Conservation (phyloP, 352 stramenopile genomes). For the Salisapilia sapeloensis region DNA sequence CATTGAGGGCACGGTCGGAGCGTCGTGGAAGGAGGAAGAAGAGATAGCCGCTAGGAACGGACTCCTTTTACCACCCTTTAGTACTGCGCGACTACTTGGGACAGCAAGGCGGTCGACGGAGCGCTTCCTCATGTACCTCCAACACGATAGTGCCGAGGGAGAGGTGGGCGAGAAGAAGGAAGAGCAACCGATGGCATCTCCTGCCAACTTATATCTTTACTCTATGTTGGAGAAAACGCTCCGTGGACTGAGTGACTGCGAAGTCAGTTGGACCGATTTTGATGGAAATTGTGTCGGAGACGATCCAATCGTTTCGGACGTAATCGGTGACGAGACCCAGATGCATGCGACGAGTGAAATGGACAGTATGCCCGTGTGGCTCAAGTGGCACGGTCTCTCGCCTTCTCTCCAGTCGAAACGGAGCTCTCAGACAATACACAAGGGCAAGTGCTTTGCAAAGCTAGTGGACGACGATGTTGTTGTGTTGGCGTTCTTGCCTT, state of each 20-base stretch:
- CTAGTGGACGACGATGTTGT: constrained; percentile 50
- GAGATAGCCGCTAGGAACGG: constrained; percentile 20
- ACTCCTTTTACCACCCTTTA: constrained; percentile 68
- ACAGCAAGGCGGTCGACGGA: constrained; percentile 47
- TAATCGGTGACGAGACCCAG: constrained; percentile 14
- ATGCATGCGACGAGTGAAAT: constrained; percentile 26
- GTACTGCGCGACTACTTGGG: constrained; percentile 52
- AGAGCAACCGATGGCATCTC: constrained; percentile 12
- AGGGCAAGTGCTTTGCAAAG: constrained; percentile 79
- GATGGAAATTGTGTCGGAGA: constrained; percentile 19
- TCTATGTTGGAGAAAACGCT: constrained; percentile 76
- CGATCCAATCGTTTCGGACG: constrained; percentile 1
- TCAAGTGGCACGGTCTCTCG: constrained; percentile 24
- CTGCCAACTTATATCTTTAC: constrained; percentile 68
- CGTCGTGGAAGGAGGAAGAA: constrained; percentile 25
- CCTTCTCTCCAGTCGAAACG: constrained; percentile 18
- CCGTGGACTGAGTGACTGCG: constrained; percentile 58
- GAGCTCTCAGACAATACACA: constrained; percentile 20
- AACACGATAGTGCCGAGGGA: constrained; percentile 7
- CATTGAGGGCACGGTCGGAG: constrained; percentile 23
- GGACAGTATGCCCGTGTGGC: constrained; percentile 52
- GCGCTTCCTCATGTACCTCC: constrained; percentile 77
- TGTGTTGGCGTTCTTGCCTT: constrained; percentile 63
- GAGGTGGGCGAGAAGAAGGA: constrained; percentile 1
- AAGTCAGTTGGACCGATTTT: constrained; percentile 74